These are phyloP conservation scores for Sextonia rubra DNA, from an alignment of 164 flowering plant genomes.

Conservation along the genomic window DNA sequence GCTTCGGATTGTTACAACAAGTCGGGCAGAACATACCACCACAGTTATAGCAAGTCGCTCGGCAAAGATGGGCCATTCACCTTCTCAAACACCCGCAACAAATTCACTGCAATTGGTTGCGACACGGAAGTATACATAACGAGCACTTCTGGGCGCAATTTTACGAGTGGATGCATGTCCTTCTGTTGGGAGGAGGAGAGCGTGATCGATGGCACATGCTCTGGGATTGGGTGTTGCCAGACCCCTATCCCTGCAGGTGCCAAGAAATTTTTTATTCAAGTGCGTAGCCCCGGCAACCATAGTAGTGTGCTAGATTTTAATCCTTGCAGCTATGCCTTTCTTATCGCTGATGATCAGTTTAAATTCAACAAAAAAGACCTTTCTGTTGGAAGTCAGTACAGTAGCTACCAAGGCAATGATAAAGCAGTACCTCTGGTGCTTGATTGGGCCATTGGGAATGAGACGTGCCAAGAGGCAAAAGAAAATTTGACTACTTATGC, in stretches of 20 bases:
- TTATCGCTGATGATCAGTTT: neutral
- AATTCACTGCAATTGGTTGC: neutral
- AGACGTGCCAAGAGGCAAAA: conserved; percentile 25
- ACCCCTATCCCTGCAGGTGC: neutral
- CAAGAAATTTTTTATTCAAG: neutral
- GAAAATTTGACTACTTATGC: neutral
- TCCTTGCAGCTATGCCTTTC: neutral
- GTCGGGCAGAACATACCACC: too few relatives aligned
- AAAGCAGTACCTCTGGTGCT: conserved; percentile 7
- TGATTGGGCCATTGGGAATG: conserved; percentile 40
- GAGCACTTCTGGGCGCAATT: neutral
- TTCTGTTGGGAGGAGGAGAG: neutral
- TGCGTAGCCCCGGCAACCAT: too few relatives aligned
- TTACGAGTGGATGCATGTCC: neutral
- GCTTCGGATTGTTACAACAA: too few relatives aligned
- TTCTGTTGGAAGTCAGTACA: too few relatives aligned
- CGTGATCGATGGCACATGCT: neutral
- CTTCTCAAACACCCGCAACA: neutral
- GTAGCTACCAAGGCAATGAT: neutral
- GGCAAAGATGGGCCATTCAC: neutral
- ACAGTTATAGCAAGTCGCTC: neutral
- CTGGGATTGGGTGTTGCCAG: conserved; percentile 8
- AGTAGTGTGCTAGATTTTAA: neutral
- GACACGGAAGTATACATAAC: neutral
- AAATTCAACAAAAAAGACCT: neutral